Evolutionary conservation across 2,329 filamentous ascomycete genomes (phyloP).

Genomic region (Neonectria neomacrospora): DNA sequence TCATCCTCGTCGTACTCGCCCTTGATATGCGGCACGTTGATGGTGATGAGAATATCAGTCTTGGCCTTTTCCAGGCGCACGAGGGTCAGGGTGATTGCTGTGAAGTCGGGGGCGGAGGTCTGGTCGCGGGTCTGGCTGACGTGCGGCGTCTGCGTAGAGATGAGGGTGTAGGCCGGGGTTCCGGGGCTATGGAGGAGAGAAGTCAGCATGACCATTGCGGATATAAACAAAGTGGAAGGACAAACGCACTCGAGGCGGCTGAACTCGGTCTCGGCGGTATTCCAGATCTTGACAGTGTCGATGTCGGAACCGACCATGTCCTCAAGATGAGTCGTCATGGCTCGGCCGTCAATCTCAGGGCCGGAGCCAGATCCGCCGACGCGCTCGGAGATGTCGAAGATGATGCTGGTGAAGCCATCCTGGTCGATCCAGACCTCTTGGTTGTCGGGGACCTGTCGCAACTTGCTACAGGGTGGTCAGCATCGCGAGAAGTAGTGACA

Average conservation of each 20-base stretch:
- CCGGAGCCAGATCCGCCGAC: slow-evolving; percentile 67
- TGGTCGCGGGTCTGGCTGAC: slow-evolving; percentile 49
- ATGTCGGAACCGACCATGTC: slow-evolving; percentile 74
- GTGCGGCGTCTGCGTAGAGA: slow-evolving; percentile 69
- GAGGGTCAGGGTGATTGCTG: slow-evolving; percentile 80
- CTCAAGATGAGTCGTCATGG: slow-evolving; percentile 74
- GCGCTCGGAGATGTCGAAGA: slow-evolving; percentile 90
- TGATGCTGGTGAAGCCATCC: slow-evolving; percentile 85
- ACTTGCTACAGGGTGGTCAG: slow-evolving; percentile 60
- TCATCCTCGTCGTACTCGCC: slow-evolving; percentile 79
- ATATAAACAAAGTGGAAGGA: background rate
- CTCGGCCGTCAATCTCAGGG: slow-evolving; percentile 74
- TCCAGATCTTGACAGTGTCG: slow-evolving; percentile 74
- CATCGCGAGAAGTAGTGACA: background rate
- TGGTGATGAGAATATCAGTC: slow-evolving; percentile 85
- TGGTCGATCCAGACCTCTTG: slow-evolving; percentile 93
- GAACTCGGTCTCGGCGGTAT: slow-evolving; percentile 70
- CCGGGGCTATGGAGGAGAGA: slow-evolving; percentile 50
- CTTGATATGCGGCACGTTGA: slow-evolving; percentile 87
- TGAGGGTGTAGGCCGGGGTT: slow-evolving; percentile 74
- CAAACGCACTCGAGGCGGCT: slow-evolving; percentile 62
- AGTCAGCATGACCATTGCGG: slow-evolving; percentile 11
- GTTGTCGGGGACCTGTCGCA: slow-evolving; percentile 83
- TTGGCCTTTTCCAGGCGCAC: slow-evolving; percentile 78
- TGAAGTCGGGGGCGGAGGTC: slow-evolving; percentile 67